Base-by-base conservation (phyloP, 2,329 filamentous ascomycete species). In the Phialemoniopsis sp. region DNA sequence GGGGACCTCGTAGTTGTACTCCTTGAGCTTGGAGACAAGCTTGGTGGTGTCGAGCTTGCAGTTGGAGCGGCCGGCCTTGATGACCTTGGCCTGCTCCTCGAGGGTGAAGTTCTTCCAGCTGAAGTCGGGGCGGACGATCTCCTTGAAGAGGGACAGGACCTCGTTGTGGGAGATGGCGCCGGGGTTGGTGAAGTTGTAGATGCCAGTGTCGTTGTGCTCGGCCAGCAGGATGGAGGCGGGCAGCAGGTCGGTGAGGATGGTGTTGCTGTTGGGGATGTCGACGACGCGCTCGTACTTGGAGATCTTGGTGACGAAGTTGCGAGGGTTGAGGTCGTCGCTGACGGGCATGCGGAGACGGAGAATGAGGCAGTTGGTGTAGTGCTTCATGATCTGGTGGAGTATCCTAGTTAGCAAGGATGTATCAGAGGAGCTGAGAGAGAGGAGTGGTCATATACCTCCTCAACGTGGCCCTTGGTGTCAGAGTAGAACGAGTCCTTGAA, bases 131-230 rank as follows among this genome's bases (percentile, higher is more conserved):
- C 79, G 71, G 29, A 85, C 72, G 47, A 81, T 78, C 46, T 83
- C 70, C 50, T 72, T 74, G 63, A 83, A 84, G 32, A 85, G 63
- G 3, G 62, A 50, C 30, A 85, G 65, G 7, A 85, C 79, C 60
- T 85, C 79, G 57, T 85, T 85, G 62, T 85, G 80, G n/a, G 78
- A 81, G 56, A 85, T 84, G 46, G 78, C 76, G 12, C 80, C 81
- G 1, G 81, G 81, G 61, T 85, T 85, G 44, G 80, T 84, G 58
- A 85, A 84, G 64, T 85, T 85, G 62, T 80, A 83, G 48, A 85
- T 66, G 14, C 81, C 81, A 2, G 71, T 76, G 32, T 83, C 80
- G 31, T 65, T 62, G 59, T 81, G 69, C 56, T 82, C 75, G 19
- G 80, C 74, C 47, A 84, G 62, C 34, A 80, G 55, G 44, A 84